Evolutionary conservation across 140 eudicot genomes (phyloP).

Genomic region (Oenanthe javanica): DNA sequence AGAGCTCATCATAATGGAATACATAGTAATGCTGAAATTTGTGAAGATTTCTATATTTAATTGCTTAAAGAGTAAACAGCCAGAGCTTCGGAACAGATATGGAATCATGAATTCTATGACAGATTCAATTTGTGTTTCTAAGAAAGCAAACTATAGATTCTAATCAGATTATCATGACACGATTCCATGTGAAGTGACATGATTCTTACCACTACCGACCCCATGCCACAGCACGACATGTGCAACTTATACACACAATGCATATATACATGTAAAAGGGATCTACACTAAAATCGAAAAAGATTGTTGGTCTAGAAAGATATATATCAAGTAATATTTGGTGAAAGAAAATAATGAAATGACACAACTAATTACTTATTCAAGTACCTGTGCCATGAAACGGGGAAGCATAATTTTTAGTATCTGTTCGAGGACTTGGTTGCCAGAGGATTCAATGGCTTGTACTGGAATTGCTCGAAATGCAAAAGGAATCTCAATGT

Average conservation of each 20-base stretch:
- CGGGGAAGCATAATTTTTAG: constrained; percentile 90
- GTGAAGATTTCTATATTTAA: too few relatives aligned
- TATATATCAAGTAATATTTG: neutral
- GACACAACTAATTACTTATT: neutral
- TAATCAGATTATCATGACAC: too few relatives aligned
- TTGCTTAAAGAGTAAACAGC: too few relatives aligned
- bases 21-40: too few relatives aligned
- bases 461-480: constrained; percentile 74
- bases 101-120: too few relatives aligned
- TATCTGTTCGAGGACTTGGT: constrained; percentile 87
- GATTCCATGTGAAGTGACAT: neutral
- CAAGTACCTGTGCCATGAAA: constrained; percentile 77
- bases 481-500: constrained; percentile 85
- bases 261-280: neutral
- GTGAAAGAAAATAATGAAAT: neutral
- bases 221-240: neutral
- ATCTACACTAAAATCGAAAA: neutral
- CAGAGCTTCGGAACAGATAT: too few relatives aligned
- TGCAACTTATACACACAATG: neutral
- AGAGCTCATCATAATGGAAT: too few relatives aligned
- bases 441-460: constrained; percentile 77
- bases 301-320: neutral
- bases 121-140: too few relatives aligned
- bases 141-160: too few relatives aligned
- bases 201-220: neutral